Evolutionary conservation across 768 basidiomycete genomes (phyloP).

Genomic region (Hirschioporus abietinus): DNA sequence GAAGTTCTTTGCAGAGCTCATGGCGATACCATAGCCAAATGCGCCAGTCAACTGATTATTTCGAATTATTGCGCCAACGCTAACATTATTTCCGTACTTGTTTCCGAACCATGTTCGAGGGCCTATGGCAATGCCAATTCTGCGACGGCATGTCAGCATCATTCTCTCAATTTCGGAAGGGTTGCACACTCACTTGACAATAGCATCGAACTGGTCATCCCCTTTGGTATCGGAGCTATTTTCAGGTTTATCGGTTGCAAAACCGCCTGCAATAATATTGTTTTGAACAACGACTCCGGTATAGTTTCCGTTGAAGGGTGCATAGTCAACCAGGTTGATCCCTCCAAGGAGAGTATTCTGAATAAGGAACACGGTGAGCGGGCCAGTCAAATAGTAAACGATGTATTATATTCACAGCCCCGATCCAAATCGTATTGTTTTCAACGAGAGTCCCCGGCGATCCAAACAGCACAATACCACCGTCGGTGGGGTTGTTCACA

Average conservation of each 20-base stretch:
- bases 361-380: background rate
- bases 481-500: slow-evolving; percentile 70
- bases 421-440: slow-evolving; percentile 73
- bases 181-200: slow-evolving; percentile 57
- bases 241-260: slow-evolving; percentile 42
- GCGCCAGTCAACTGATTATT: slow-evolving; percentile 60
- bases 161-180: slow-evolving; percentile 5
- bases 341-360: slow-evolving; percentile 70
- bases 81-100: slow-evolving; percentile 48
- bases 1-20: slow-evolving; percentile 60
- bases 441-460: slow-evolving; percentile 66
- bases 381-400: background rate
- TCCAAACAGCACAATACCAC: slow-evolving; percentile 76
- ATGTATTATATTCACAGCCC: slow-evolving; percentile 41
- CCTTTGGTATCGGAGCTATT: slow-evolving; percentile 41
- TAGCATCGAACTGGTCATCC: slow-evolving; percentile 48
- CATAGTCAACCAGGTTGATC: slow-evolving; percentile 73
- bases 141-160: slow-evolving; percentile 20
- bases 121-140: slow-evolving; percentile 78
- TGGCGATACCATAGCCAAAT: slow-evolving; percentile 69
- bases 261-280: slow-evolving; percentile 66
- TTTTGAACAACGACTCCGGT: slow-evolving; percentile 58
- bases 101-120: slow-evolving; percentile 73
- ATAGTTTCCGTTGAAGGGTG: slow-evolving; percentile 64
- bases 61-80: slow-evolving; percentile 45